Percentiles rank a stretch among this genome's conserved stretches.
These are phyloP conservation scores for Xylaria sp. DNA, from an alignment of 495 filamentous ascomycete species.

Conservation along the genomic window DNA sequence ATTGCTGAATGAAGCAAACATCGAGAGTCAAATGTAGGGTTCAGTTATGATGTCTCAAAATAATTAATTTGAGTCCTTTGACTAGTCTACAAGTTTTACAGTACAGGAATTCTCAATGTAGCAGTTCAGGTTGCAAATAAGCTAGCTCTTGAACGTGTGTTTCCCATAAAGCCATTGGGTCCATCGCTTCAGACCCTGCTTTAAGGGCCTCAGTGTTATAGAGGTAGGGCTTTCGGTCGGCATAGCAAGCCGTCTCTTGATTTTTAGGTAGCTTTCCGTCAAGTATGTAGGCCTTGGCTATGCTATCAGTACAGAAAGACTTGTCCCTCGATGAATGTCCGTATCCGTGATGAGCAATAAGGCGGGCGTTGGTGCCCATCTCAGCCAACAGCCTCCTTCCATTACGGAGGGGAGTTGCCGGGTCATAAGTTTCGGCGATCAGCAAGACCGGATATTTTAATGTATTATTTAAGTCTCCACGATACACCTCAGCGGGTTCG, in stretches of 20 bases:
- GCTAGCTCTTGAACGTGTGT: slow-evolving; percentile 31
- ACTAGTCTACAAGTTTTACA: not conserved
- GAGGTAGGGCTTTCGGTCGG: slow-evolving; percentile 53
- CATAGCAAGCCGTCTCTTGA: slow-evolving; percentile 49
- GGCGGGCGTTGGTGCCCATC: slow-evolving; percentile 53
- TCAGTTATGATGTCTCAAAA: not conserved
- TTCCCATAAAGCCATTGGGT: not conserved
- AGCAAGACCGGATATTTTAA: slow-evolving; percentile 51
- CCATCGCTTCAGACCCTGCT: not conserved
- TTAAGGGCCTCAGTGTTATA: slow-evolving; percentile 35
- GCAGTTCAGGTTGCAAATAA: slow-evolving; percentile 25
- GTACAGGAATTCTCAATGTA: not conserved
- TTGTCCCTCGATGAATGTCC: slow-evolving; percentile 52
- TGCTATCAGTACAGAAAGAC: slow-evolving; percentile 49
- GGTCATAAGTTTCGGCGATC: slow-evolving; percentile 56
- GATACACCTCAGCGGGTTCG: slow-evolving; percentile 50
- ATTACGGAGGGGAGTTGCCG: slow-evolving; percentile 56
- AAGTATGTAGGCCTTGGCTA: slow-evolving; percentile 48
- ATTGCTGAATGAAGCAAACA: not conserved
- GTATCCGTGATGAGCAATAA: slow-evolving; percentile 56
- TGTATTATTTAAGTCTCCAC: slow-evolving; percentile 50
- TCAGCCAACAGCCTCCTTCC: slow-evolving; percentile 48
- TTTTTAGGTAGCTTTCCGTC: slow-evolving; percentile 46
- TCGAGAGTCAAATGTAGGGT: not conserved
- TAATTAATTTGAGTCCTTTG: not conserved